phyloP scores from a whole-genome alignment of 257 asterid genomes.

The Mentha longifolia region DNA sequence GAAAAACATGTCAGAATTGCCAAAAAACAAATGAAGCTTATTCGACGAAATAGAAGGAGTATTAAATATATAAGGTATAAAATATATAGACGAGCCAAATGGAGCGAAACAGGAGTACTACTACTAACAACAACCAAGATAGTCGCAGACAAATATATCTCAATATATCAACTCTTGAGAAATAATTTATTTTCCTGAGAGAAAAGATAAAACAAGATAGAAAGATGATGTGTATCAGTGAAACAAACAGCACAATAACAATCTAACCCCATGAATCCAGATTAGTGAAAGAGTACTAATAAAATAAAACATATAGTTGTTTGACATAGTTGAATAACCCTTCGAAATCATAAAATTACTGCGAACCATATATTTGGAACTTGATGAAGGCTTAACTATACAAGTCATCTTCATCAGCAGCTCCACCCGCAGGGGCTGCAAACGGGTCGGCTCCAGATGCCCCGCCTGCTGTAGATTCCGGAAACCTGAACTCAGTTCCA shows the following conservation, averaged over 20 bases:
- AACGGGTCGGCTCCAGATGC: slow-evolving; percentile 53
- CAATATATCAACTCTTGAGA: neutral
- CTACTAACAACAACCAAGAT: too few species aligned
- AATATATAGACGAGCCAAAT: too few species aligned
- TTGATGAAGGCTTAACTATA: slow-evolving; percentile 40
- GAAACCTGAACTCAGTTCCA: slow-evolving; percentile 54
- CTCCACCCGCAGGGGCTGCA: slow-evolving; percentile 51
- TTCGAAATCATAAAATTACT: slow-evolving; percentile 14
- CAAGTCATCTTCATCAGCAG: slow-evolving; percentile 64
- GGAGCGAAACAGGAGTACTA: too few species aligned
- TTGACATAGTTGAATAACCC: neutral
- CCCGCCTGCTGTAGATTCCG: slow-evolving; percentile 44
- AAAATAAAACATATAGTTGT: neutral
- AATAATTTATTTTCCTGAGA: neutral
- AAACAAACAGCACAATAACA: neutral
- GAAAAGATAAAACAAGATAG: neutral
- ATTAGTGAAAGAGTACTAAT: neutral
- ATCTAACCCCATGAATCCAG: neutral
- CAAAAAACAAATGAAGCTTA: too few species aligned
- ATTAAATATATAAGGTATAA: too few species aligned
- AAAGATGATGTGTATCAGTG: neutral
- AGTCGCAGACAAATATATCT: too few species aligned
- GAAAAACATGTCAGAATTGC: too few species aligned
- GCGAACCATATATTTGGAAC: neutral
- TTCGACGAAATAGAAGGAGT: too few species aligned